phyloP scores from a whole-genome alignment of 345 rosid genomes.

The Euphorbia pulcherrima region DNA sequence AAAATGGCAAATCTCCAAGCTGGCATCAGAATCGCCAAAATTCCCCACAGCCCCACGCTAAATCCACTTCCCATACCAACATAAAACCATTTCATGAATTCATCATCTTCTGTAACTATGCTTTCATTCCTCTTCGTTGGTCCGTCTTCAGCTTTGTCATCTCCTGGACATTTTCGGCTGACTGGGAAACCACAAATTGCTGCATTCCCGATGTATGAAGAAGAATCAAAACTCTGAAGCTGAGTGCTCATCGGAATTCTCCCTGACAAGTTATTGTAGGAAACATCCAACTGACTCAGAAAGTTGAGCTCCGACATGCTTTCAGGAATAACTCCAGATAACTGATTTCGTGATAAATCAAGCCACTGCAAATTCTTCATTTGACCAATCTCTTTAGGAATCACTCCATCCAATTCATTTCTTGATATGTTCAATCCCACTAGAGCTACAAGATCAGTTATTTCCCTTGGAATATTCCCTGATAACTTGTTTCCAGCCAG shows the following conservation, averaged over 20 bases:
- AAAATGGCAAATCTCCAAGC: constrained; percentile 3
- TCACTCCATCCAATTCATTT: constrained; percentile 14
- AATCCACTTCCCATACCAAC: constrained; percentile 7
- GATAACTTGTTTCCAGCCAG: constrained; percentile 15
- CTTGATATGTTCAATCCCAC: constrained; percentile 18
- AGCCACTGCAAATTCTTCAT: constrained; percentile 11
- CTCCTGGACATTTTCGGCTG: background rate
- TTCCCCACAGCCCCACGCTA: background rate
- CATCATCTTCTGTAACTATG: background rate
- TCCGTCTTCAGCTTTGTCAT: background rate
- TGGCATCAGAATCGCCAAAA: background rate
- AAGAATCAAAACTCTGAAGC: constrained; percentile 12
- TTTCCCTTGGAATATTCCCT: constrained; percentile 17
- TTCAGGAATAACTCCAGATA: constrained; percentile 15
- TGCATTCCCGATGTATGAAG: constrained; percentile 5
- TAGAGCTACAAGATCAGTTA: constrained; percentile 4
- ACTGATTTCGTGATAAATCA: constrained; percentile 15
- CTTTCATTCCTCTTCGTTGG: background rate
- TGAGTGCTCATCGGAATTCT: constrained; percentile 18
- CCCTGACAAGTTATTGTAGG: constrained; percentile 22
- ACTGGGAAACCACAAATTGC: constrained; percentile 6
- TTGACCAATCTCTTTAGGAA: constrained; percentile 11
- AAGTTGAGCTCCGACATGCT: too few species aligned
- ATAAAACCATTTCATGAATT: constrained; percentile 4
- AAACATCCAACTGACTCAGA: too few species aligned